Conservation (phyloP, 2,329 filamentous ascomycete species). For the Verticillium klebahnii region DNA sequence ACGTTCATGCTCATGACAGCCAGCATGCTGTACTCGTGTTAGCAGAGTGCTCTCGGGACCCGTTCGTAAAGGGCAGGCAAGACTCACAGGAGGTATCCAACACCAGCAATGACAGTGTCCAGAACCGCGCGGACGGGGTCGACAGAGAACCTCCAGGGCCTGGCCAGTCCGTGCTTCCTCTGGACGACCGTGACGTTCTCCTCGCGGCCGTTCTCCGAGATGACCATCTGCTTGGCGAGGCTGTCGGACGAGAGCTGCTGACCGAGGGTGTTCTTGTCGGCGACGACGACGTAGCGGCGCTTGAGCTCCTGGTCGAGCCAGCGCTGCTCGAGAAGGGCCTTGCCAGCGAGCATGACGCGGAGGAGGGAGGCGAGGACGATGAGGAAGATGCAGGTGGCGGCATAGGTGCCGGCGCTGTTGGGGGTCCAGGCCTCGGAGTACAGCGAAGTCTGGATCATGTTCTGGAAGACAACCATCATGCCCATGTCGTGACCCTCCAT, state of each 20-base stretch:
- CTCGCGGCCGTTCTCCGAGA: constrained; percentile 74
- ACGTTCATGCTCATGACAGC: constrained; percentile 88
- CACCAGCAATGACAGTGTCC: constrained; percentile 67
- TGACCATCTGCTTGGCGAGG: constrained; percentile 59
- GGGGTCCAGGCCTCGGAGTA: constrained; percentile 72
- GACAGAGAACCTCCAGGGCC: constrained; percentile 77
- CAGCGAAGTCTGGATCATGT: constrained; percentile 41
- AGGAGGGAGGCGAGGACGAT: constrained; percentile 68
- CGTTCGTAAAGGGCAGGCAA: neutral
- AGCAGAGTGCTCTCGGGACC: neutral
- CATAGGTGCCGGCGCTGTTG: constrained; percentile 64
- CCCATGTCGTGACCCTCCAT: constrained; percentile 11
- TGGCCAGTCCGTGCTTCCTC: constrained; percentile 42
- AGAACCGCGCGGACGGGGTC: constrained; percentile 70
- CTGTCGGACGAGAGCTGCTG: constrained; percentile 55
- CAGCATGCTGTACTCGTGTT: constrained; percentile 62
- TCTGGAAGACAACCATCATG: constrained; percentile 60
- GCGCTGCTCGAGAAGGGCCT: constrained; percentile 54
- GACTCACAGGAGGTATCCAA: constrained; percentile 82
- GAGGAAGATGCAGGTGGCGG: constrained; percentile 88
- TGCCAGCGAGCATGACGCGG: constrained; percentile 67
- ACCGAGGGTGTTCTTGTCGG: constrained; percentile 55
- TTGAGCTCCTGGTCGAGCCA: constrained; percentile 70
- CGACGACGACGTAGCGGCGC: constrained; percentile 72
- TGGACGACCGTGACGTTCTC: constrained; percentile 73